Conservation (phyloP, 1,139 yeast species). For the Debaryomyces udenii region DNA sequence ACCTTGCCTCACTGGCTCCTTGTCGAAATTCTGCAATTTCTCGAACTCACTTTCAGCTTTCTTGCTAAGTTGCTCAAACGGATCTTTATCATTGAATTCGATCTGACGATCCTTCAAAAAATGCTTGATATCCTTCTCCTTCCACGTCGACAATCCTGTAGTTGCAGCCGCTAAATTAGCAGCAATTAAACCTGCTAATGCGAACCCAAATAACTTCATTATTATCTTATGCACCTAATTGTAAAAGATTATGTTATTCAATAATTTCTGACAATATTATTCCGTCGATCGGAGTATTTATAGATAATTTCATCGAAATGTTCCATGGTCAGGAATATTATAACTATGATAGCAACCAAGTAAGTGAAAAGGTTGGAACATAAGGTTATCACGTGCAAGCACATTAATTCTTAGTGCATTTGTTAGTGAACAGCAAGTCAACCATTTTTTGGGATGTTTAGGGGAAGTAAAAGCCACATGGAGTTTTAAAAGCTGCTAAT, state of each 20-base stretch:
- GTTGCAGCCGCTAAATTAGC: slow-evolving; percentile 10
- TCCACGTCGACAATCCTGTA: slow-evolving; percentile 23
- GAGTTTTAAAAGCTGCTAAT: no score
- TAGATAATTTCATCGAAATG: no score
- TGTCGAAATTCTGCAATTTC: slow-evolving; percentile 20
- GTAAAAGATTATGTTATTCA: neutral
- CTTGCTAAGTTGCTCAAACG: slow-evolving; percentile 34
- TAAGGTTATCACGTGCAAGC: no score
- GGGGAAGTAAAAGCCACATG: no score
- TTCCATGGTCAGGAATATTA: neutral
- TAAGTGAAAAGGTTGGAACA: no score
- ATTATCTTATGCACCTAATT: neutral
- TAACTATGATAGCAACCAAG: neutral
- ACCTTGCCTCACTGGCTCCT: slow-evolving; percentile 13
- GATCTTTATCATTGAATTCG: slow-evolving; percentile 21
- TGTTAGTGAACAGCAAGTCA: no score
- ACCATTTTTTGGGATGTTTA: no score
- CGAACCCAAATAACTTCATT: slow-evolving; percentile 9
- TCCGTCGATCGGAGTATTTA: no score
- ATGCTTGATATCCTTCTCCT: slow-evolving; percentile 28
- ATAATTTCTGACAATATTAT: neutral
- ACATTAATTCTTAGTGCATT: no score
- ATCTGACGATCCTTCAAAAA: slow-evolving; percentile 40
- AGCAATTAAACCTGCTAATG: slow-evolving; percentile 3
- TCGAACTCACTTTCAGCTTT: slow-evolving; percentile 37